Evolutionary conservation across 441 rosid species (phyloP).

Genomic region (Erodium texanum): DNA sequence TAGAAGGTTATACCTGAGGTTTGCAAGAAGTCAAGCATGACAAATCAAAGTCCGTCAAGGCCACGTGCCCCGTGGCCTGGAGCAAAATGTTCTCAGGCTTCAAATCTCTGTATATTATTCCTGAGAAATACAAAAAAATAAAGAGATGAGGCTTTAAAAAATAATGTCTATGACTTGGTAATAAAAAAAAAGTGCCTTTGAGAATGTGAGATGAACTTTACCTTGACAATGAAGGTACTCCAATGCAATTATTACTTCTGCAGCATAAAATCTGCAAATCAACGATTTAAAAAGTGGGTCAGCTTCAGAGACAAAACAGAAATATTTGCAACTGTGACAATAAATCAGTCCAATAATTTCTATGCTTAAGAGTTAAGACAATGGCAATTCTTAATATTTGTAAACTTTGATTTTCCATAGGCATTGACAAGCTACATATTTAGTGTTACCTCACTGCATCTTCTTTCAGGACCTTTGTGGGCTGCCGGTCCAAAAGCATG

Average conservation of each 20-base stretch:
- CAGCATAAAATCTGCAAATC: slow-evolving; percentile 70
- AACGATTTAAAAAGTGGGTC: too few species aligned
- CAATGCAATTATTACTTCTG: slow-evolving; percentile 75
- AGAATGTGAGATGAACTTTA: slow-evolving; percentile 16
- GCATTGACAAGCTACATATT: too few species aligned
- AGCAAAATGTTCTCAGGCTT: slow-evolving; percentile 90
- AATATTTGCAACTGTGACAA: neutral
- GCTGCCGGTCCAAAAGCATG: slow-evolving; percentile 80
- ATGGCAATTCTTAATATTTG: too few species aligned
- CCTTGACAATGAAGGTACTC: slow-evolving; percentile 99
- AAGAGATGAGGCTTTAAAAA: too few species aligned
- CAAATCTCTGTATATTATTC: slow-evolving; percentile 83
- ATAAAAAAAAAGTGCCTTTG: neutral
- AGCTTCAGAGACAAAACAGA: neutral
- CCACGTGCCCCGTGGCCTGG: slow-evolving; percentile 66
- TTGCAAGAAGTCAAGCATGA: slow-evolving; percentile 91
- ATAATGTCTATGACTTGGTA: neutral
- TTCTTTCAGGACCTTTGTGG: slow-evolving; percentile 75
- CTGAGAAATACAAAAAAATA: slow-evolving; percentile 28
- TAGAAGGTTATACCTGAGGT: slow-evolving; percentile 53
- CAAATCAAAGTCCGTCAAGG: slow-evolving; percentile 84
- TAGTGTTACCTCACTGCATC: slow-evolving; percentile 69
- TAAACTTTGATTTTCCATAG: too few species aligned
- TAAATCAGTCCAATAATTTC: too few species aligned
- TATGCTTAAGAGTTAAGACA: too few species aligned